Evolutionary conservation across 805 yeast species (phyloP).

Genomic region (Pichia paraexigua): DNA sequence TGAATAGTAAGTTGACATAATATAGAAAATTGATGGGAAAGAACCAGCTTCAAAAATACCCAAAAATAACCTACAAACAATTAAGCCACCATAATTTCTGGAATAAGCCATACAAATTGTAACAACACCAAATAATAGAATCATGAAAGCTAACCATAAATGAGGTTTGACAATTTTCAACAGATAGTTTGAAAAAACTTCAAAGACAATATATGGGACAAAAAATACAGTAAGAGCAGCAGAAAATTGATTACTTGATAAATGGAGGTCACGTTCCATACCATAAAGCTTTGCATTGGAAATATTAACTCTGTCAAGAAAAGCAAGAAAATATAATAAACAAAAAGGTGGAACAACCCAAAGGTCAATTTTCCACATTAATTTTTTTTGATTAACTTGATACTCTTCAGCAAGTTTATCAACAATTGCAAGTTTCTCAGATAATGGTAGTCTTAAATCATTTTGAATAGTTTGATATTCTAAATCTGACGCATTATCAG

Average conservation of each 20-base stretch:
- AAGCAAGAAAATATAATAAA: slow-evolving; percentile 64
- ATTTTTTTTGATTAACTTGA: slow-evolving; percentile 45
- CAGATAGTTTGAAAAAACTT: slow-evolving; percentile 54
- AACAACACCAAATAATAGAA: slow-evolving; percentile 55
- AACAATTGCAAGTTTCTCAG: slow-evolving; percentile 24
- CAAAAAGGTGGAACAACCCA: slow-evolving; percentile 75
- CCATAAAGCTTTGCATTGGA: slow-evolving; percentile 76
- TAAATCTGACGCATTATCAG: not conserved
- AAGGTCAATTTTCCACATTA: slow-evolving; percentile 59
- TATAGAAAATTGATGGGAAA: slow-evolving; percentile 69
- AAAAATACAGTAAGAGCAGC: slow-evolving; percentile 62
- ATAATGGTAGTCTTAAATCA: slow-evolving; percentile 14
- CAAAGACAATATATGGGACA: slow-evolving; percentile 60
- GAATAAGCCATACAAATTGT: slow-evolving; percentile 62
- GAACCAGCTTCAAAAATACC: slow-evolving; percentile 67
- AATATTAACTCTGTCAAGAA: slow-evolving; percentile 75
- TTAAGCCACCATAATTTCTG: slow-evolving; percentile 47
- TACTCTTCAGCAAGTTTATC: slow-evolving; percentile 33
- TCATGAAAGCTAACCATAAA: slow-evolving; percentile 51
- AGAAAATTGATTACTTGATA: slow-evolving; percentile 54
- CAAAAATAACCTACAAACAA: slow-evolving; percentile 55
- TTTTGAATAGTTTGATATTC: not conserved
- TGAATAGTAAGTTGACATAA: slow-evolving; percentile 58
- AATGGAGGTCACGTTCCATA: slow-evolving; percentile 43
- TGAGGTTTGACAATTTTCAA: slow-evolving; percentile 57